Base-by-base conservation (phyloP, 192 early-diverging fungal genomes). In the Gonapodya sp. region DNA sequence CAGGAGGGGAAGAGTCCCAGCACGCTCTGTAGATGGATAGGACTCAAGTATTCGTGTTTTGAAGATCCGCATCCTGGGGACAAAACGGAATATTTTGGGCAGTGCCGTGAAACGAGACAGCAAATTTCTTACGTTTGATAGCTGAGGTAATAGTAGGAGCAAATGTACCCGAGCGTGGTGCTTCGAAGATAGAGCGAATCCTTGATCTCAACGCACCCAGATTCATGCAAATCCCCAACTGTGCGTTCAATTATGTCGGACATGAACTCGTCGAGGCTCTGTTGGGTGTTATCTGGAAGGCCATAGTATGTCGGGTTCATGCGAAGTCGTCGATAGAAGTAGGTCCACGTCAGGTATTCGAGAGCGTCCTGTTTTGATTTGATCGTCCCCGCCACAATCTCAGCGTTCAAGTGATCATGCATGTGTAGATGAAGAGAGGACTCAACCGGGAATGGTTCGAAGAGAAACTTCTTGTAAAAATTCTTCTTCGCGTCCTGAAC, bases 391-490 rank as follows among this genome's bases (percentile, higher is more conserved):
- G 87, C 87, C 1, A 94, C 92, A 88, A 98, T 91, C 86, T 98
- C 98, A 14, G 98, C 98, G 82, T 97, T 97, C 74, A 98, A 86
- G 82, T 98, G 96, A 81, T 98, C 95, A 82, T 94, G 91, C 46
- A 94, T 79, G 77, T 86, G 89, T 36, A 88, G 85, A 78, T 91
- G 89, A 32, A 91, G 80, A 35, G 84, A 84, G 79, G 87, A 88
- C 64, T 91, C 89, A 31, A 91, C 89, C 8, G 88, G 88, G 83
- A 91, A 89, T 0, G 96, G 96, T 82, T 96, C 95, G 82, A 97
- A 95, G 74, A 99, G 88, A 84, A 99, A 99, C 87, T 94, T 94
- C 79, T 97, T 97, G 89, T 97, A 99, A 87, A 98, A 99, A 83
- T 97, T 94, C 89, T 97, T 97, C 82, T 99, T 99, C 32, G 89